phyloP scores from a whole-genome alignment of 352 stramenopile species.

The Pythium folliculosum region DNA sequence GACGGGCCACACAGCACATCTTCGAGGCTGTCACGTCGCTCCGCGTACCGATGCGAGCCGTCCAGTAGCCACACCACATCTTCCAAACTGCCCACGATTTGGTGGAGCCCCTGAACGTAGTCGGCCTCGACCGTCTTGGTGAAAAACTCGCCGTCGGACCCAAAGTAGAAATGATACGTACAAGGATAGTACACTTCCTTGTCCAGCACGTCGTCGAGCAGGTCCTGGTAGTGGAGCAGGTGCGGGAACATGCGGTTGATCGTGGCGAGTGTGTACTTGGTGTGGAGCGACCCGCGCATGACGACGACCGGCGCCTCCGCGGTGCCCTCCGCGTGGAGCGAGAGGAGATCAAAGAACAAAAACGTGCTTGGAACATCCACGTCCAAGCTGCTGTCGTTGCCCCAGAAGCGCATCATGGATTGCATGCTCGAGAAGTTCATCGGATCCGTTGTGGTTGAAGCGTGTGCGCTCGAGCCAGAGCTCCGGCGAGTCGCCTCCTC shows the following conservation, averaged over 20 bases:
- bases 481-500: too few species aligned
- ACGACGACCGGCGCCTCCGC: conserved; percentile 16
- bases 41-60: conserved; percentile 7
- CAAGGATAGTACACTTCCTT: conserved; percentile 43
- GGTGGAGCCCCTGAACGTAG: conserved; percentile 39
- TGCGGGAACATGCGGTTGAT: conserved; percentile 59
- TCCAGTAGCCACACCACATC: conserved; percentile 46
- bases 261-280: conserved; percentile 46
- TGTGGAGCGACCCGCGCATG: conserved; percentile 34
- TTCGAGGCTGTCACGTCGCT: conserved; percentile 17
- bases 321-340: conserved; percentile 12
- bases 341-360: conserved; percentile 29
- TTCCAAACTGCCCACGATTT: conserved; percentile 37
- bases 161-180: conserved; percentile 48
- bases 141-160: conserved; percentile 14
- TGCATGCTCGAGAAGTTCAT: conserved; percentile 5
- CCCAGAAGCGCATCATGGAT: neutral
- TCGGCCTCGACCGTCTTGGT: conserved; percentile 40
- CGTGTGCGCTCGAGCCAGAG: neutral
- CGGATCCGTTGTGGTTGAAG: neutral
- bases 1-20: conserved; percentile 16
- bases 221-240: conserved; percentile 32
- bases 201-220: conserved; percentile 52
- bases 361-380: neutral
- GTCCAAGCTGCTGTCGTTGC: neutral